Evolutionary conservation across 805 yeast species (phyloP).

Genomic region (Kazachstania africana): DNA sequence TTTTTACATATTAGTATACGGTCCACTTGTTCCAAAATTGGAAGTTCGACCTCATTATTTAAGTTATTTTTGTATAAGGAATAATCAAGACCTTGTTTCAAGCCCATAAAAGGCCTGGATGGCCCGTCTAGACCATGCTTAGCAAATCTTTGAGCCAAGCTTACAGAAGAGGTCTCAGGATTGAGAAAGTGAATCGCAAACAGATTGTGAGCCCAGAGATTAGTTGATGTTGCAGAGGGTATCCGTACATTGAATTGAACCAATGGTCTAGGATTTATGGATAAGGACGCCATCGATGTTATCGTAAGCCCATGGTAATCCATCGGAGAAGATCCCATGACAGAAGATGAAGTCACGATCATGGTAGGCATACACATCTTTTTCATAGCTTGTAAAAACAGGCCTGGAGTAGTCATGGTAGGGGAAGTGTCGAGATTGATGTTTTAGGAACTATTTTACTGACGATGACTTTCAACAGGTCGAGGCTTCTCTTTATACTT

Average conservation of each 20-base stretch:
- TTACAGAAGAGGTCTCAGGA: slow-evolving; percentile 44
- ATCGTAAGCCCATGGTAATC: slow-evolving; percentile 57
- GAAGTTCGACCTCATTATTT: slow-evolving; percentile 29
- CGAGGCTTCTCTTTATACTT: too few relatives aligned
- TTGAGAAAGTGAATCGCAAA: slow-evolving; percentile 70
- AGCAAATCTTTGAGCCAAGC: slow-evolving; percentile 57
- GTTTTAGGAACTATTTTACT: not conserved
- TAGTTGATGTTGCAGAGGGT: slow-evolving; percentile 70
- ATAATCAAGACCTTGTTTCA: slow-evolving; percentile 26
- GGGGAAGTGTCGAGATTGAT: not conserved
- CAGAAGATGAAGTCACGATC: slow-evolving; percentile 44
- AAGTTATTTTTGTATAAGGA: slow-evolving; percentile 14
- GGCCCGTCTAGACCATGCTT: slow-evolving; percentile 26
- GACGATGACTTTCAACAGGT: too few relatives aligned
- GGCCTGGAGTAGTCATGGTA: slow-evolving; percentile 1
- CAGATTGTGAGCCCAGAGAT: slow-evolving; percentile 42
- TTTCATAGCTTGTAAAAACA: slow-evolving; percentile 26
- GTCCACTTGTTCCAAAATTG: slow-evolving; percentile 47
- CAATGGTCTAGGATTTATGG: slow-evolving; percentile 66
- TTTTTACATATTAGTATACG: slow-evolving; percentile 52
- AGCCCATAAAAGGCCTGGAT: slow-evolving; percentile 43
- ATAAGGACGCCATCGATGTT: slow-evolving; percentile 74
- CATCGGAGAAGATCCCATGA: slow-evolving; percentile 10
- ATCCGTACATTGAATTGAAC: slow-evolving; percentile 76
- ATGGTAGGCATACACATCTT: slow-evolving; percentile 42